Base-by-base conservation (phyloP, 495 filamentous ascomycete genomes). In the Podospora pseudopauciseta region DNA sequence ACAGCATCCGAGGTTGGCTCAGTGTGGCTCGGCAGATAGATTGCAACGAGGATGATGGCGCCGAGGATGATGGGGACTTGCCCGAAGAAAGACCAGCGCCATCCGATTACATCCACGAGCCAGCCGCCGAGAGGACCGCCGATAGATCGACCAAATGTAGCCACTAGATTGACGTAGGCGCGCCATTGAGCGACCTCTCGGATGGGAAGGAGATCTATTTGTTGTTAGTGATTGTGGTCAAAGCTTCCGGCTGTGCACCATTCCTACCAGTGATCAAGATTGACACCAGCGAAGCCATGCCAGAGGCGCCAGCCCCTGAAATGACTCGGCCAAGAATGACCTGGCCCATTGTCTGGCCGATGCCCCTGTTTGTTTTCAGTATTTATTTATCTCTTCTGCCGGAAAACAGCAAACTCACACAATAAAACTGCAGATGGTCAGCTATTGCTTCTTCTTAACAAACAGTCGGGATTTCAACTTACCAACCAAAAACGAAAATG, bases 131-230 rank as follows among this genome's bases (percentile, higher is more conserved):
- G 44, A 1, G 88, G 88, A 0, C 89, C 89, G 4, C 89, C 89
- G 15, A 88, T 65, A 65, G 84, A 86, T n/a, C 89, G 82, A 9
- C 89, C 89, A 3, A 86, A 79, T 0, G 88, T 90, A 68, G 86
- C 84, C 6, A 86, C 79, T 15, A 90, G 81, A 67, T 92, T 91
- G 26, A 90, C 80, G 73, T 89, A 90, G 9, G 87, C 84, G 59
- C 88, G 81, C 87, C 87, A 92, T 13, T 81, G 77, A 7, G 88
- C 89, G 0, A 90, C 80, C n/a, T 92, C 86, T n/a, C 86, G 80
- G n/a, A 85, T 75, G 9, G 88, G 87, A 1, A 91, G 83, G 4
- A 91, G 79, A 67, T 92, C 89, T 69, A 49, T 49, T 49, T 18
- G 39, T 13, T 49, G 39, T 49, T 18, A 49, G 39, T 49, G 9